Evolutionary conservation across 2,329 filamentous ascomycete genomes (phyloP).

Genomic region (Ascochyta clinopodiicola): DNA sequence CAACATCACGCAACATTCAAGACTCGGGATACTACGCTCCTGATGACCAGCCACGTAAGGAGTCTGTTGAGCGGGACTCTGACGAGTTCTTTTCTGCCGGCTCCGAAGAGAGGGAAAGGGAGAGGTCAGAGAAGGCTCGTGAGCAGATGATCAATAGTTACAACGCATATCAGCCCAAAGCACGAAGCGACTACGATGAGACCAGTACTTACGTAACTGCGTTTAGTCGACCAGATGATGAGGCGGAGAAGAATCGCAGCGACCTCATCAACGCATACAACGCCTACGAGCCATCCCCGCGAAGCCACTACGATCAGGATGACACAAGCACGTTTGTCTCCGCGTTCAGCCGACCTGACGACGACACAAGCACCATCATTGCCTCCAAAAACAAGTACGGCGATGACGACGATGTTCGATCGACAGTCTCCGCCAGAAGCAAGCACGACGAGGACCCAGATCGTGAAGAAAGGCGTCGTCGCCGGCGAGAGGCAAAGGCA

Average conservation of each 20-base stretch:
- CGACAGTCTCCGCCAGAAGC: slow-evolving; percentile 32
- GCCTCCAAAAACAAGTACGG: slow-evolving; percentile 36
- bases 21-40: slow-evolving; percentile 46
- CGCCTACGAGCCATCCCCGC: slow-evolving; percentile 8
- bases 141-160: slow-evolving; percentile 24
- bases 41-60: slow-evolving; percentile 31
- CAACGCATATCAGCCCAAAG: slow-evolving; percentile 25
- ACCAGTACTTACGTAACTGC: slow-evolving; percentile 18
- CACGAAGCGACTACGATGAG: slow-evolving; percentile 20
- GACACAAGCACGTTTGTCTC: slow-evolving; percentile 19
- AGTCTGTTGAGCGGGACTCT: slow-evolving; percentile 37
- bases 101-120: slow-evolving; percentile 38
- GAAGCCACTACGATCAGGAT: slow-evolving; percentile 20
- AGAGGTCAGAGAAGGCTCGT: slow-evolving; percentile 24
- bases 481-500: slow-evolving; percentile 26
- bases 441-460: slow-evolving; percentile 40
- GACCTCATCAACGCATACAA: slow-evolving; percentile 18
- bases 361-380: slow-evolving; percentile 35
- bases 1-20: slow-evolving; percentile 26
- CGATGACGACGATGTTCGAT: slow-evolving; percentile 24
- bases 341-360: slow-evolving; percentile 22
- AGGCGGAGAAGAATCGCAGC: slow-evolving; percentile 4
- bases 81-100: slow-evolving; percentile 44
- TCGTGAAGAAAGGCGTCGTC: slow-evolving; percentile 39
- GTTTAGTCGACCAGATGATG: slow-evolving; percentile 11